phyloP scores from a whole-genome alignment of 192 early-diverging fungal species.

The Thamnidium elegans region DNA sequence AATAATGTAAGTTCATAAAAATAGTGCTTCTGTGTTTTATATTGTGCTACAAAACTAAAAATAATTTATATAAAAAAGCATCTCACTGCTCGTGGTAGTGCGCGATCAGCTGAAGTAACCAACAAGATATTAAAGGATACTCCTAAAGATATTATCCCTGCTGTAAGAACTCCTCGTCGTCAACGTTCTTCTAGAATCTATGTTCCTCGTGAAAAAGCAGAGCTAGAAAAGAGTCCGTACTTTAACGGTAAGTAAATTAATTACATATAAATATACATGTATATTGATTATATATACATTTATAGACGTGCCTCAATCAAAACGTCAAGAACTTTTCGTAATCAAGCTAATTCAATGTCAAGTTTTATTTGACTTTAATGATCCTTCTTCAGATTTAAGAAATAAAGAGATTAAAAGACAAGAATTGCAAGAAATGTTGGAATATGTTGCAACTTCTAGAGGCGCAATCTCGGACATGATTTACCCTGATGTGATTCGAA shows the following conservation, averaged over 20 bases:
- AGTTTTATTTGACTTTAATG: slow-evolving; percentile 95
- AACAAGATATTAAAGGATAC: slow-evolving; percentile 48
- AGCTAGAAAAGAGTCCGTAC: slow-evolving; percentile 71
- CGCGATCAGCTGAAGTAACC: slow-evolving; percentile 22
- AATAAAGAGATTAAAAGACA: slow-evolving; percentile 97
- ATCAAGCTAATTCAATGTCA: slow-evolving; percentile 91
- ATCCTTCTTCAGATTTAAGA: slow-evolving; percentile 79
- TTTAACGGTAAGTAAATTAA: slow-evolving; percentile 63
- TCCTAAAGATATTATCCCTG: slow-evolving; percentile 69
- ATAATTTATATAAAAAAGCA: background rate
- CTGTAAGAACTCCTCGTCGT: slow-evolving; percentile 75
- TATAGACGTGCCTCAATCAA: slow-evolving; percentile 73
- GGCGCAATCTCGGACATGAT: slow-evolving; percentile 87
- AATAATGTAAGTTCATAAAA: no score
- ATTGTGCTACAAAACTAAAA: background rate
- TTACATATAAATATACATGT: background rate
- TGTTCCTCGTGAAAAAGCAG: slow-evolving; percentile 75
- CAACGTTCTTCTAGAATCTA: slow-evolving; percentile 82
- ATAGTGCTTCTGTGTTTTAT: no score
- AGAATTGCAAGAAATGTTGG: slow-evolving; percentile 86
- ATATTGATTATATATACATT: no score
- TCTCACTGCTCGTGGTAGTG: background rate
- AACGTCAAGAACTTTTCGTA: slow-evolving; percentile 85
- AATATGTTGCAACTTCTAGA: slow-evolving; percentile 88
- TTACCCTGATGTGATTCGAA: slow-evolving; percentile 91